Base-by-base conservation (phyloP, 2,329 filamentous ascomycete genomes). In the Epichloe coenophiala region DNA sequence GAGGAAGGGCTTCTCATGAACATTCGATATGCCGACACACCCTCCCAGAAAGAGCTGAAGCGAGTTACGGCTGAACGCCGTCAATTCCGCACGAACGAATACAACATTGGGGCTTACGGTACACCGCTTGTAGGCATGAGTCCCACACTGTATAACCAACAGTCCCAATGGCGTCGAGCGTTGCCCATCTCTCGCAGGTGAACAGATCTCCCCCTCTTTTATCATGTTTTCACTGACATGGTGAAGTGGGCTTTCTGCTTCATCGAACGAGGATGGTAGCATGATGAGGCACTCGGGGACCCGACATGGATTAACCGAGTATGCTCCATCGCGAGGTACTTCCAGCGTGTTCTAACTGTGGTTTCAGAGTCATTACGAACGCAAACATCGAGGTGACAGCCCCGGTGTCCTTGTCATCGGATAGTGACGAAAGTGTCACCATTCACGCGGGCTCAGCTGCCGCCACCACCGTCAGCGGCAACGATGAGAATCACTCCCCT, bases 1-100 rank as follows among this genome's bases (percentile, higher is more conserved):
- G 81, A 86, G 36, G 88, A 95, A 61, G 81, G 84, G 31, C 80
- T 93, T 57, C 83, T 90, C 56, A 80, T 93, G 69, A 90, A 96
- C 69, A 89, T 98, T 59, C 90, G 93, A 57, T 98, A 95, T 66
- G 91, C 94, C 55, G 93, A 98, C 63, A 98, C 93, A 38, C 88
- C 93, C 50, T 86, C 91, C 55, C 93, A 98, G 69, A 98, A 98
- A 74, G 82, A 93, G 64, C 77, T 98, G 59, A 98, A 98, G 77
- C 86, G 93, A 56, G 86, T 96, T 64, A 97, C 91, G 41, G 89
- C 93, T 35, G 89, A 95, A 65, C 88, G 90, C 52, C 89, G 93
- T 54, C 88, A 95, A 63, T 97, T 95, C 71, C 88, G 93, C 53
- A 93, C 91, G 52, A 93, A 93, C 52, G 93, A 97, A 72, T 97